These are phyloP conservation scores for Debaryomyces tyrocola DNA, from an alignment of 805 yeast species.

Conservation along the genomic window DNA sequence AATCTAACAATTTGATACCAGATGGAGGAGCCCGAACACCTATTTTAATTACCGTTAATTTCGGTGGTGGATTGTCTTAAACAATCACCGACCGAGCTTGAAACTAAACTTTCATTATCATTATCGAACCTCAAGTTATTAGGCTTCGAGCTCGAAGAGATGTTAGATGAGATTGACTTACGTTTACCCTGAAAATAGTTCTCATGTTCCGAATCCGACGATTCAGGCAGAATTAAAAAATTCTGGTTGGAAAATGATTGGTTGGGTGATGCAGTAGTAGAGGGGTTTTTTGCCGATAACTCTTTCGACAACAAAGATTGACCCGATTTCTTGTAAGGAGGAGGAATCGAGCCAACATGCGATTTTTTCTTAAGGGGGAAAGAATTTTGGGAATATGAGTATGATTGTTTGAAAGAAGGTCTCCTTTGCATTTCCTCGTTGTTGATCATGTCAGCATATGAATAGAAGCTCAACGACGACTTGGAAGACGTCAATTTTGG, in stretches of 20 bases:
- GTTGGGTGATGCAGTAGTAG: neutral
- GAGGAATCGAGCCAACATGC: neutral
- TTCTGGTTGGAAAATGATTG: slow-evolving; percentile 4
- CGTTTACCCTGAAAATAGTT: slow-evolving; percentile 5
- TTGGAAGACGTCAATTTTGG: slow-evolving; percentile 37
- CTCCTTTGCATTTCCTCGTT: slow-evolving; percentile 67
- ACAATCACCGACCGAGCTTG: slow-evolving; percentile 40
- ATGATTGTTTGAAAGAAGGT: slow-evolving; percentile 50
- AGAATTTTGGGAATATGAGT: slow-evolving; percentile 28
- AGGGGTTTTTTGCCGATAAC: slow-evolving; percentile 10
- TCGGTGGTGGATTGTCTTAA: slow-evolving; percentile 40
- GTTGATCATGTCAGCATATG: slow-evolving; percentile 77
- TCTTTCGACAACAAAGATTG: slow-evolving; percentile 19
- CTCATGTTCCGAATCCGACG: slow-evolving; percentile 24
- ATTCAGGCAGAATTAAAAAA: slow-evolving; percentile 28
- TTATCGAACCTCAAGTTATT: slow-evolving; percentile 8
- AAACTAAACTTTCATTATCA: slow-evolving; percentile 39
- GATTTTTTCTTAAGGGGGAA: slow-evolving; percentile 4
- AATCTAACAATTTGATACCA: too few relatives aligned
- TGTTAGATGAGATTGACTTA: slow-evolving; percentile 7
- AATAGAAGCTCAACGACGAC: slow-evolving; percentile 55
- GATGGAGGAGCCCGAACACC: too few relatives aligned
- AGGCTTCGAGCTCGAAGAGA: slow-evolving; percentile 7
- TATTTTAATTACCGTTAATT: slow-evolving; percentile 22
- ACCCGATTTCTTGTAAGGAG: neutral